Conservation (phyloP, 164 flowering plant species). For the Aristolochia californica region DNA sequence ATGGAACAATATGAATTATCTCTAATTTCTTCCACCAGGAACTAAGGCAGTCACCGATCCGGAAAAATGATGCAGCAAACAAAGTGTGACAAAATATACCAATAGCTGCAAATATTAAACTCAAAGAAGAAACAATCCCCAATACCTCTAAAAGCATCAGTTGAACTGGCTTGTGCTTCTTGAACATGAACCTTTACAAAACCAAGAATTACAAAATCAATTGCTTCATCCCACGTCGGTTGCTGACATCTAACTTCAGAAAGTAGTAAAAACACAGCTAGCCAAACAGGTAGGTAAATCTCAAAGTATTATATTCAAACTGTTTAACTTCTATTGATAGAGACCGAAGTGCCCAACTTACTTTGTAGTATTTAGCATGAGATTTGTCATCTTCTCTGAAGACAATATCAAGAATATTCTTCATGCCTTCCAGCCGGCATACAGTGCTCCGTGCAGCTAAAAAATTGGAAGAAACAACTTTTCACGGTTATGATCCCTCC, state of each 20-base stretch:
- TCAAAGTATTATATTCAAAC: neutral
- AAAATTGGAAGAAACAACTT: slow-evolving; percentile 1
- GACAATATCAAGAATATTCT: slow-evolving; percentile 52
- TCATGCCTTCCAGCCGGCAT: slow-evolving; percentile 67
- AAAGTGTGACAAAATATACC: neutral
- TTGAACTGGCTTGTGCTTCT: slow-evolving; percentile 39
- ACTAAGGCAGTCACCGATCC: no score
- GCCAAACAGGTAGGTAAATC: neutral
- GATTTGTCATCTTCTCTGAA: slow-evolving; percentile 41
- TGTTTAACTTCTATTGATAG: no score
- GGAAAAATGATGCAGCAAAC: no score
- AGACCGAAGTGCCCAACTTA: slow-evolving; percentile 26
- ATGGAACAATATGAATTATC: neutral
- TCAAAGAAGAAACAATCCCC: neutral
- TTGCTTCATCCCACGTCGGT: neutral
- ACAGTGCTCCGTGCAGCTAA: slow-evolving; percentile 31
- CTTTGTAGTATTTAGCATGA: slow-evolving; percentile 74
- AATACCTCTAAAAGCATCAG: slow-evolving; percentile 49
- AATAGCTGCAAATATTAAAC: neutral
- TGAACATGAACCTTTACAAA: slow-evolving; percentile 70
- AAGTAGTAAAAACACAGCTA: neutral
- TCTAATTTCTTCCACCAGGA: neutral
- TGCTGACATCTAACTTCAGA: neutral
- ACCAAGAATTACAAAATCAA: slow-evolving; percentile 9
- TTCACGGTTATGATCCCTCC: neutral